Conservation (phyloP, 202 grass and related monocot genomes). For the Schoenoplectus tabernaemontani region DNA sequence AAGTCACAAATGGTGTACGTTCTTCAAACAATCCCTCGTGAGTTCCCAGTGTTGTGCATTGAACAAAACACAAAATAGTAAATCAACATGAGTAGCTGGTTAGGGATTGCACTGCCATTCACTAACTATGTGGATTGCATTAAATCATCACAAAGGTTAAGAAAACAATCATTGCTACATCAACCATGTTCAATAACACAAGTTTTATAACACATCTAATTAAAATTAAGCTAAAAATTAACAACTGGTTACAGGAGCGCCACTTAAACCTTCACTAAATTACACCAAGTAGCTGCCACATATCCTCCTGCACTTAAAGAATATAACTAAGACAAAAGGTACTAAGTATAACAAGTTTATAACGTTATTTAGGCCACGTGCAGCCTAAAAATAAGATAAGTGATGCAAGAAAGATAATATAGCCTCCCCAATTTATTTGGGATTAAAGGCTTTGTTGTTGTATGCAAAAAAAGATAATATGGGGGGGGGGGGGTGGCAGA, state of each 20-base stretch:
- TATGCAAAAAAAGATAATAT: no score
- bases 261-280: slow-evolving; percentile 15
- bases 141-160: neutral
- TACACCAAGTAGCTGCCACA: neutral
- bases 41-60: neutral
- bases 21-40: neutral
- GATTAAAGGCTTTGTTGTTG: no score
- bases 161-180: slow-evolving; percentile 2
- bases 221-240: slow-evolving; percentile 11
- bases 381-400: neutral
- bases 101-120: neutral
- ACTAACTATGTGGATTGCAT: neutral
- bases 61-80: neutral
- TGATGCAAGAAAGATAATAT: neutral
- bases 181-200: neutral
- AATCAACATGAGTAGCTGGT: neutral
- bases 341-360: neutral
- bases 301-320: neutral
- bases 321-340: neutral
- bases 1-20: no score
- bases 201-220: slow-evolving; percentile 20
- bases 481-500: no score
- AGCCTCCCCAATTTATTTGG: no score
- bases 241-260: slow-evolving; percentile 6
- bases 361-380: neutral